Evolutionary conservation across 2,329 filamentous ascomycete species (phyloP).

Genomic region (Talaromyces albobiverticillius): DNA sequence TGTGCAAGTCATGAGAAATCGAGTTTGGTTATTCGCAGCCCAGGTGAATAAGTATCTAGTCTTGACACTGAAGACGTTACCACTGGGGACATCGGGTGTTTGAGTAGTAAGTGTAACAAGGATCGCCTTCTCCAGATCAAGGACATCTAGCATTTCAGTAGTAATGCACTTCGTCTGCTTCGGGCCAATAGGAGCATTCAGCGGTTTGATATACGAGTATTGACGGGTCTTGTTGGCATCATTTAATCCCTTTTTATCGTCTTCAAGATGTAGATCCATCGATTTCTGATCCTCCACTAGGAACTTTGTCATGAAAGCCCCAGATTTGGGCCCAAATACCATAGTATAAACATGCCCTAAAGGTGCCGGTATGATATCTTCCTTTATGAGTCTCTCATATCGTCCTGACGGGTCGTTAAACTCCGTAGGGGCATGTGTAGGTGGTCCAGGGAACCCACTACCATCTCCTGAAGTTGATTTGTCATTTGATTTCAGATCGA

Average conservation of each 20-base stretch:
- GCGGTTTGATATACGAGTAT: slow-evolving; percentile 88
- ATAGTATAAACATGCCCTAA: slow-evolving; percentile 87
- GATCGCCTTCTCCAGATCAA: slow-evolving; percentile 84
- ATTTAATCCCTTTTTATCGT: slow-evolving; percentile 73
- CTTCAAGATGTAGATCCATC: slow-evolving; percentile 77
- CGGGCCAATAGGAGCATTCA: slow-evolving; percentile 79
- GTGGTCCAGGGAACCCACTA: slow-evolving; percentile 77
- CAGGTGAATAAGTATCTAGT: slow-evolving; percentile 94
- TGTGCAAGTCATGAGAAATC: slow-evolving; percentile 80
- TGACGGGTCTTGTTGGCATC: slow-evolving; percentile 71
- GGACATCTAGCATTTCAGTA: slow-evolving; percentile 74
- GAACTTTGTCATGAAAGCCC: slow-evolving; percentile 81
- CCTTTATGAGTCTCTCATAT: slow-evolving; percentile 79
- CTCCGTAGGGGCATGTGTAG: slow-evolving; percentile 76
- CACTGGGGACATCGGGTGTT: slow-evolving; percentile 91
- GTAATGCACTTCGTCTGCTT: slow-evolving; percentile 94
- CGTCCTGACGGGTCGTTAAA: slow-evolving; percentile 76
- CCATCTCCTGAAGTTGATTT: slow-evolving; percentile 40
- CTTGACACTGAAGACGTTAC: slow-evolving; percentile 86
- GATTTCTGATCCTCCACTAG: slow-evolving; percentile 85
- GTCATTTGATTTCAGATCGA: slow-evolving; percentile 47
- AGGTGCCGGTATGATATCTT: slow-evolving; percentile 82
- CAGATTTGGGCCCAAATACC: slow-evolving; percentile 78
- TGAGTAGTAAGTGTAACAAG: slow-evolving; percentile 79
- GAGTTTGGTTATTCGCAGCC: slow-evolving; percentile 81